Conservation (phyloP, 768 basidiomycete genomes). For the Mycena rebaudengoi region DNA sequence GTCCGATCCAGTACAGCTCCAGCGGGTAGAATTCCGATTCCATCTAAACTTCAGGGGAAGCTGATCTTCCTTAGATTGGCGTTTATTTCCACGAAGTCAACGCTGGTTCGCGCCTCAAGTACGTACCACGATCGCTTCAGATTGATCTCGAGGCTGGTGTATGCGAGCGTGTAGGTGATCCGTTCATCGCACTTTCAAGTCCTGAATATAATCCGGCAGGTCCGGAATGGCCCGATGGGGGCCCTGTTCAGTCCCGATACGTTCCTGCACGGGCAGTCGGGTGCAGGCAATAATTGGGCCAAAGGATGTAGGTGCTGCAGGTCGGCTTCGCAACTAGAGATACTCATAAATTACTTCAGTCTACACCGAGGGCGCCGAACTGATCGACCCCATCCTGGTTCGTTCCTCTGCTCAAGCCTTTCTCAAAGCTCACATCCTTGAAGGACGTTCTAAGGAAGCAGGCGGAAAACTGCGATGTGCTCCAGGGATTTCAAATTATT, state of each 20-base stretch:
- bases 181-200: background rate
- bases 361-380: slow-evolving; percentile 85
- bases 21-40: slow-evolving; percentile 58
- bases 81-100: slow-evolving; percentile 86
- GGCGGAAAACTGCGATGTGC: slow-evolving; percentile 80
- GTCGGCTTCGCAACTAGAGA: no score
- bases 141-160: slow-evolving; percentile 92
- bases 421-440: background rate
- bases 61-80: slow-evolving; percentile 68
- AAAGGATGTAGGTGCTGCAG: slow-evolving; percentile 83
- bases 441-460: slow-evolving; percentile 83
- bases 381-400: slow-evolving; percentile 85
- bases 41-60: background rate
- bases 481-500: slow-evolving; percentile 91
- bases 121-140: slow-evolving; percentile 90
- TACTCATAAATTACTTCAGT: no score
- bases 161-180: slow-evolving; percentile 68
- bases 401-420: slow-evolving; percentile 4
- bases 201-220: slow-evolving; percentile 42
- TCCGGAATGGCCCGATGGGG: slow-evolving; percentile 76
- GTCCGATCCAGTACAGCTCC: slow-evolving; percentile 76
- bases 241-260: slow-evolving; percentile 89
- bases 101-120: slow-evolving; percentile 63
- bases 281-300: slow-evolving; percentile 95
- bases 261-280: slow-evolving; percentile 66